A percentile compares a stretch with the other conserved stretches of the same genome.
Evolutionary conservation across 257 asterid species (phyloP).

Genomic region (Mentha longifolia): DNA sequence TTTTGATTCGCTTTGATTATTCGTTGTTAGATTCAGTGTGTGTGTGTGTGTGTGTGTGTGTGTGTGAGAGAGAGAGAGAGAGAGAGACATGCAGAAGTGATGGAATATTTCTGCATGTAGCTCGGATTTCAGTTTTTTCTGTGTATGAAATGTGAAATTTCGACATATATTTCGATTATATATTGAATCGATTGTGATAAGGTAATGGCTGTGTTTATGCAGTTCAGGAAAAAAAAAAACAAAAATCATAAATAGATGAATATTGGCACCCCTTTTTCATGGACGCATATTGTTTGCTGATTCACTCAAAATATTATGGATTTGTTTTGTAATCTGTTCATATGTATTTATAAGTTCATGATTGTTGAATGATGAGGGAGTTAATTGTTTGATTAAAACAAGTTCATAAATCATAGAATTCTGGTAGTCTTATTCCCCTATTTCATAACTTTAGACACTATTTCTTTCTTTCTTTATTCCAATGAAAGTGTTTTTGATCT

Average conservation of each 20-base stretch:
- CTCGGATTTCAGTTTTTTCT: background rate
- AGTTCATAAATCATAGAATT: background rate
- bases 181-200: too few relatives aligned
- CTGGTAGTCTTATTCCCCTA: background rate
- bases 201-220: too few relatives aligned
- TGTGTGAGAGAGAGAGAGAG: background rate
- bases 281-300: background rate
- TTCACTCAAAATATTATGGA: background rate
- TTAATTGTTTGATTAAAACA: background rate
- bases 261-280: too few relatives aligned
- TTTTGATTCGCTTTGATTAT: too few relatives aligned
- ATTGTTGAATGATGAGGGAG: background rate
- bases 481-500: background rate
- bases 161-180: too few relatives aligned
- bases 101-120: conserved; percentile 10
- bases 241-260: too few relatives aligned
- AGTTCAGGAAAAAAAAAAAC: too few relatives aligned
- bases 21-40: background rate
- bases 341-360: too few relatives aligned
- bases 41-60: background rate
- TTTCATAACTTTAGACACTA: background rate
- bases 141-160: too few relatives aligned
- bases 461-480: too few relatives aligned
- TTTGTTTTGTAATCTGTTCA: background rate
- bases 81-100: conserved; percentile 12